A percentile compares a stretch with the other conserved stretches of the same genome.
Conservation (phyloP, 2,329 filamentous ascomycete species). For the Eutypa lata region DNA sequence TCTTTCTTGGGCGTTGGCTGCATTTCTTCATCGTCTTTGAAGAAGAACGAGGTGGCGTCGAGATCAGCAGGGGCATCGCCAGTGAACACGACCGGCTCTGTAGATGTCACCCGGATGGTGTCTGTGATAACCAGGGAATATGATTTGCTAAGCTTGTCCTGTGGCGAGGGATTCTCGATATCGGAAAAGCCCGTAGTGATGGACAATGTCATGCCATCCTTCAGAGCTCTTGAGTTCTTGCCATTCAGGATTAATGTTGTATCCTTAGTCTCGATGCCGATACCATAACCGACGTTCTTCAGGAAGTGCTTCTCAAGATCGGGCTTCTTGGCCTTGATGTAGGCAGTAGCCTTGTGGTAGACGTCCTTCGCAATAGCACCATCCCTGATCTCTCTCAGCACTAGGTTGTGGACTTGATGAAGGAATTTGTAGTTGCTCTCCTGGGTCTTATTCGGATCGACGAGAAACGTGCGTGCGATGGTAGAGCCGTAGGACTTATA, state of each 20-base stretch:
- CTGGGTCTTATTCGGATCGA: slow-evolving; percentile 94
- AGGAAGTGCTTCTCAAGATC: slow-evolving; percentile 93
- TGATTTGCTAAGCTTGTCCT: slow-evolving; percentile 83
- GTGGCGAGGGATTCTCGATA: slow-evolving; percentile 79
- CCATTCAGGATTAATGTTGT: slow-evolving; percentile 77
- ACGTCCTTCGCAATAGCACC: slow-evolving; percentile 85
- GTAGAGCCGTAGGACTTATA: slow-evolving; percentile 96
- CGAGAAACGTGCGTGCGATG: slow-evolving; percentile 89
- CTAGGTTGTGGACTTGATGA: slow-evolving; percentile 77
- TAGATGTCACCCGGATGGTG: slow-evolving; percentile 80
- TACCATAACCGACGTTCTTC: slow-evolving; percentile 86
- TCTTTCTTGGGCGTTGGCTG: slow-evolving; percentile 86
- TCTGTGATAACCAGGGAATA: slow-evolving; percentile 92
- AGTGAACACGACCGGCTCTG: slow-evolving; percentile 86
- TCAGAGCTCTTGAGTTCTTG: slow-evolving; percentile 79
- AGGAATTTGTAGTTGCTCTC: slow-evolving; percentile 93
- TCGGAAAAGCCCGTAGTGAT: slow-evolving; percentile 89
- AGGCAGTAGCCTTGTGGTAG: slow-evolving; percentile 78
- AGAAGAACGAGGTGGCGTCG: slow-evolving; percentile 96
- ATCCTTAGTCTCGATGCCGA: slow-evolving; percentile 90
- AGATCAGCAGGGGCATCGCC: slow-evolving; percentile 88
- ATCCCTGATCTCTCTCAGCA: slow-evolving; percentile 86
- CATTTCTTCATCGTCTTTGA: slow-evolving; percentile 91
- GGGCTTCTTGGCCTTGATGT: slow-evolving; percentile 87
- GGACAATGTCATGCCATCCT: slow-evolving; percentile 95